Conservation (phyloP, 163 green algal genomes). For the Scenedesmus sp. region DNA sequence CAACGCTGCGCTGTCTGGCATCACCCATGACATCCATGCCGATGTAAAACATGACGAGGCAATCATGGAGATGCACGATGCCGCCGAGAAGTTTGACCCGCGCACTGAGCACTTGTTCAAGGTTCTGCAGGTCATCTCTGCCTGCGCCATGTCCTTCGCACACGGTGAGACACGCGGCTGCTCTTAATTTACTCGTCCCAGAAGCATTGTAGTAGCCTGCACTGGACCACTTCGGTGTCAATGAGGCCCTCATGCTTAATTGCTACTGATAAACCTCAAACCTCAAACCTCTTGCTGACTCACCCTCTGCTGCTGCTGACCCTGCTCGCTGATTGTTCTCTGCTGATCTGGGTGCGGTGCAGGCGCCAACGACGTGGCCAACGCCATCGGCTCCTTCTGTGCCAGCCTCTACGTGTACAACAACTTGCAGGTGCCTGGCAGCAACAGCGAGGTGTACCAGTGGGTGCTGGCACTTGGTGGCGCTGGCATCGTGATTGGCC, state of each 20-base stretch:
- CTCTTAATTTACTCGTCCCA: too few relatives aligned
- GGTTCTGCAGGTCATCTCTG: slow-evolving; percentile 83
- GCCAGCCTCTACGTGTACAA: slow-evolving; percentile 57
- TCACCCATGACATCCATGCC: slow-evolving; percentile 63
- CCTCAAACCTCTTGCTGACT: too few relatives aligned
- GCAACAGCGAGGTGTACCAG: slow-evolving; percentile 42
- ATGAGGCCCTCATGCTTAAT: too few relatives aligned
- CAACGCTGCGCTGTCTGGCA: slow-evolving; percentile 51
- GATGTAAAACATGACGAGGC: slow-evolving; percentile 61
- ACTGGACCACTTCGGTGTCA: too few relatives aligned
- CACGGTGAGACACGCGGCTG: slow-evolving; percentile 63
- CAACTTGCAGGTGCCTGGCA: slow-evolving; percentile 47
- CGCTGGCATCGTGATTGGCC: slow-evolving; percentile 70
- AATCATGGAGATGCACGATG: slow-evolving; percentile 62
- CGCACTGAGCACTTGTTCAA: slow-evolving; percentile 70
- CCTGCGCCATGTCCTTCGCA: slow-evolving; percentile 73
- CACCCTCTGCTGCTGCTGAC: too few relatives aligned
- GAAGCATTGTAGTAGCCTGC: too few relatives aligned
- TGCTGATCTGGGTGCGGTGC: neutral
- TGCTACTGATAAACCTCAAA: too few relatives aligned
- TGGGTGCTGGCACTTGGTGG: slow-evolving; percentile 76
- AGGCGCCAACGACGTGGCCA: slow-evolving; percentile 44
- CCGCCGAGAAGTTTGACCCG: slow-evolving; percentile 71
- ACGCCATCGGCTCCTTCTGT: slow-evolving; percentile 50
- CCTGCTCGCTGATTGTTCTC: neutral